A percentile compares a stretch with the other conserved stretches of the same genome.
Conservation (phyloP, 2,329 filamentous ascomycete genomes). For the Diaporthe nobilis region DNA sequence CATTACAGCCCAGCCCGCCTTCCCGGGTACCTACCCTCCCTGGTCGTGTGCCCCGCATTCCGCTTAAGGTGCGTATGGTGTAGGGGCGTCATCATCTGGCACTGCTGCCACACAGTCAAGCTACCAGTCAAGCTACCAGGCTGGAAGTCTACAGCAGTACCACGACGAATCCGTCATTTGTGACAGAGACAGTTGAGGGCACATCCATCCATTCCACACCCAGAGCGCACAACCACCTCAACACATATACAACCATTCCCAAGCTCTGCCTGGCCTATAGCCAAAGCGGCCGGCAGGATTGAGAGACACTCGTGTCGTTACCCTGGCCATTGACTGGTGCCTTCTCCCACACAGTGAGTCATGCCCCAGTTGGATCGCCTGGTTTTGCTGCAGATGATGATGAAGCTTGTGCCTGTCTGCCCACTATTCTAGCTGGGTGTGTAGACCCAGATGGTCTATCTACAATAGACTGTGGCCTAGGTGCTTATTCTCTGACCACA, state of each 20-base stretch:
- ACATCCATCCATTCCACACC: not conserved
- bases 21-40: not conserved
- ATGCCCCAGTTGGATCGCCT: slow-evolving; percentile 17
- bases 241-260: not conserved
- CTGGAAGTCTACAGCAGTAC: not conserved
- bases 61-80: not conserved
- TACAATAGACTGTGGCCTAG: not conserved
- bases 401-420: not conserved
- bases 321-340: slow-evolving; percentile 1
- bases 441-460: not conserved
- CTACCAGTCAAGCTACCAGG: not conserved
- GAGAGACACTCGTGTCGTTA: slow-evolving; percentile 1
- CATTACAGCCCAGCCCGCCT: slow-evolving; percentile 1
- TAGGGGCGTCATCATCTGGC: slow-evolving; percentile 5
- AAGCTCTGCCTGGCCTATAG: not conserved
- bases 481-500: slow-evolving; percentile 1
- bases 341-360: slow-evolving; percentile 21
- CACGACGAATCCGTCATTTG: slow-evolving; percentile 17
- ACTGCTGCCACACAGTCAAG: not conserved
- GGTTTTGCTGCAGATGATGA: not conserved
- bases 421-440: not conserved
- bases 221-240: slow-evolving; percentile 4
- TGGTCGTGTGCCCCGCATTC: not conserved
- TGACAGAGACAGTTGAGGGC: not conserved
- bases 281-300: not conserved